phyloP scores from a whole-genome alignment of 2,329 filamentous ascomycete species.

The Diaporthe citri region DNA sequence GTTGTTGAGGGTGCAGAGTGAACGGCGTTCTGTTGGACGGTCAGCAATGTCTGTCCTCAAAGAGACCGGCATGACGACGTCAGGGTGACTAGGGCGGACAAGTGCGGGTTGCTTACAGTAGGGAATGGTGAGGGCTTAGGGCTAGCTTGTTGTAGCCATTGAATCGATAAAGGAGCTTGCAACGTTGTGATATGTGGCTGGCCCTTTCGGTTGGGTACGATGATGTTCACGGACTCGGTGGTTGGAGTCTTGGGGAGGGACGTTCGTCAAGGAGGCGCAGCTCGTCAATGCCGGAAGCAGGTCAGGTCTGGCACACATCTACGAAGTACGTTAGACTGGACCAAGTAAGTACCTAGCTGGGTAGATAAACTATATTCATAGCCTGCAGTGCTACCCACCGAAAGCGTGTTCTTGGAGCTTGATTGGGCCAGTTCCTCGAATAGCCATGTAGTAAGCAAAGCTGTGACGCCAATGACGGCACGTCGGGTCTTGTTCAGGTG shows the following conservation, averaged over 20 bases:
- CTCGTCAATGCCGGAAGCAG: background rate
- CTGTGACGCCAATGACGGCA: slow-evolving; percentile 25
- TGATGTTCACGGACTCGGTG: background rate
- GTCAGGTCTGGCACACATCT: background rate
- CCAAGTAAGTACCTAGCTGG: background rate
- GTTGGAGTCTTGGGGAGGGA: background rate
- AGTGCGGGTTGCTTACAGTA: background rate
- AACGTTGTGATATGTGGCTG: background rate
- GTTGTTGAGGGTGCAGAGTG: slow-evolving; percentile 11
- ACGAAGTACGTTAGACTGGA: background rate
- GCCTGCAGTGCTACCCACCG: slow-evolving; percentile 5
- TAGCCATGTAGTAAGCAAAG: slow-evolving; percentile 5
- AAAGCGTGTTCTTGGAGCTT: background rate
- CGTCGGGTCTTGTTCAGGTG: background rate
- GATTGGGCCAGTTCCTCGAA: slow-evolving; percentile 11
- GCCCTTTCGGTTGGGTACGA: background rate
- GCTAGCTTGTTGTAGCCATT: slow-evolving; percentile 34
- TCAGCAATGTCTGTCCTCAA: background rate
- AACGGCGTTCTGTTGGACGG: background rate
- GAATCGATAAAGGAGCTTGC: background rate
- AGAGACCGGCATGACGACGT: background rate
- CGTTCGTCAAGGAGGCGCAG: slow-evolving; percentile 12
- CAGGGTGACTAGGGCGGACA: background rate
- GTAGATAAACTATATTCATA: background rate
- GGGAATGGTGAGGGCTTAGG: background rate